A percentile compares a stretch with the other conserved stretches of the same genome.
Evolutionary conservation across 192 early-diverging fungal species (phyloP).

Genomic region (Podila epicladia): DNA sequence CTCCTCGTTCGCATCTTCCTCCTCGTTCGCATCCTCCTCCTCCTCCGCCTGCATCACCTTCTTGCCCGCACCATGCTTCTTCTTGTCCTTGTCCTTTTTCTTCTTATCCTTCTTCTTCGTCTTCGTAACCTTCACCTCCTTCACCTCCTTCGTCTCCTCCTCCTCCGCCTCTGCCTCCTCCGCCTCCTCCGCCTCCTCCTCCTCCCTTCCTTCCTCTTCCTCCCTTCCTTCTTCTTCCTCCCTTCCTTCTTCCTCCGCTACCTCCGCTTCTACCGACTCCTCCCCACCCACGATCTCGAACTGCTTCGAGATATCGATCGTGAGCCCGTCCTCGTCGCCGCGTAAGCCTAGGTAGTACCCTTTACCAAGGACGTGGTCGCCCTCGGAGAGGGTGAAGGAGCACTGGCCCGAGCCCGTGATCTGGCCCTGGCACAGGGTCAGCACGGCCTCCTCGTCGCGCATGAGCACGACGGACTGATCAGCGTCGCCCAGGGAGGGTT

Average conservation of each 20-base stretch:
- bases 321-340: slow-evolving; percentile 2
- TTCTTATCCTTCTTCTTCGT: too few species aligned
- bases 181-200: background rate
- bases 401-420: slow-evolving; percentile 28
- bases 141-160: too few species aligned
- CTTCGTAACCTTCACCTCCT: too few species aligned
- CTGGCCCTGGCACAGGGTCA: slow-evolving; percentile 16
- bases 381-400: slow-evolving; percentile 18
- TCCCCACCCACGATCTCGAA: background rate
- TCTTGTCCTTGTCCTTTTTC: too few species aligned
- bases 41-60: too few species aligned
- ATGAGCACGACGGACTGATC: slow-evolving; percentile 31
- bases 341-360: slow-evolving; percentile 16
- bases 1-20: too few species aligned
- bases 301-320: slow-evolving; percentile 13
- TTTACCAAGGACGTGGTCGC: background rate
- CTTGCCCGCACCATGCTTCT: too few species aligned
- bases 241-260: background rate
- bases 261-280: background rate
- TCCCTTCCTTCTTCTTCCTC: background rate
- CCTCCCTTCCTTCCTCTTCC: too few species aligned
- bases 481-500: slow-evolving; percentile 10
- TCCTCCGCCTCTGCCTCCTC: background rate
- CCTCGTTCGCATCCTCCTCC: too few species aligned
- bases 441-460: slow-evolving; percentile 2